Base-by-base conservation (phyloP, 106 monocot species). In the Dendrobium officinale region DNA sequence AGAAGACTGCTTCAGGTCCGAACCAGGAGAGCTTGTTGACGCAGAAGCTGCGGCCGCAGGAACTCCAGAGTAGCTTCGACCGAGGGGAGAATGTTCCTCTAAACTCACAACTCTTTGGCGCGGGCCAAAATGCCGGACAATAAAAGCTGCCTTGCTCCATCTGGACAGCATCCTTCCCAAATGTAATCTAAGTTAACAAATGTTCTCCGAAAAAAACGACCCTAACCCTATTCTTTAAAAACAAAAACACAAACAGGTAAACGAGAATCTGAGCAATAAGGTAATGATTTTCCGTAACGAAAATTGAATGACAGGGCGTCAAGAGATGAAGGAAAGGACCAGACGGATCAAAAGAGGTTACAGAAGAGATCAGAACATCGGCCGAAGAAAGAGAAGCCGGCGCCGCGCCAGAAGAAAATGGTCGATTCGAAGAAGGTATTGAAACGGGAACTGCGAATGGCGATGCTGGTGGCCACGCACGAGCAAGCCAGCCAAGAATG, bases 21-120 rank as follows among this genome's bases (percentile, higher is more conserved):
- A 70, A 70, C 37, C 70, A 37, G 85, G 26, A 59, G 45, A 45
- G 9, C 84, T 58, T 15, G 78, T 51, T 6, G 73, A 75, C 16
- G 61, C 5, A n/a, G 61, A 8, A 17, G 77, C 54, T 17, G 79
- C 58, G 7, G 79, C 83, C 0, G 86, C 70, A 43, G 80, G 55
- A 31, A 80, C 87, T 49, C 82, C 85, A 29, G 89, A 72, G 73
- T 66, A 87, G 85, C 74, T 78, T 45, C 79, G 82, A 68, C 80
- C 33, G 85, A 78, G 48, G 64, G 64, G 40, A 44, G 40, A 48
- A 31, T 77, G 22, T 55, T 61, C 80, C 64, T 27, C 73, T 13
- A 43, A 51, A 75, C 42, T 67, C 18, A 6, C 72, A 18, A 81
- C 29, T 78, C 72, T 54, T 10, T 40, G 72, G 17, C 59, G 74